A percentile compares a stretch with the other conserved stretches of the same genome.
phyloP scores from a whole-genome alignment of 2,329 filamentous ascomycete species.

The Helotiales sp. region DNA sequence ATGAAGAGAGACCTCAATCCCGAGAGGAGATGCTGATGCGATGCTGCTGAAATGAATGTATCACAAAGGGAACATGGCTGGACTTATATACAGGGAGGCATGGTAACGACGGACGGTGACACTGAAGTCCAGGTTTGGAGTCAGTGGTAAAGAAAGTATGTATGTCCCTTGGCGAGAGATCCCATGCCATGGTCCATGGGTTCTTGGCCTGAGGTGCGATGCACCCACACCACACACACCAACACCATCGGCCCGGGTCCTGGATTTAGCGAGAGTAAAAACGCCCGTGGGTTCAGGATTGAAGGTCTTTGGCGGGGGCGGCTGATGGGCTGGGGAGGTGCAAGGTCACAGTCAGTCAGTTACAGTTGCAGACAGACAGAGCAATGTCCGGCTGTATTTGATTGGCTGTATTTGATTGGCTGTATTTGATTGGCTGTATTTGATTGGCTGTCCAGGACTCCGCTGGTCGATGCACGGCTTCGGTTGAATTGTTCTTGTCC shows the following conservation, averaged over 20 bases:
- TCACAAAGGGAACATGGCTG: neutral
- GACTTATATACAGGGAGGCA: slow-evolving; percentile 3
- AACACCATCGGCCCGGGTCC: neutral
- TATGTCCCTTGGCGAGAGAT: neutral
- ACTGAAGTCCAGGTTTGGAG: neutral
- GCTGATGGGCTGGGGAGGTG: neutral
- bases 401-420: neutral
- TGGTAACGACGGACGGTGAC: neutral
- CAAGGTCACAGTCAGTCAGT: too few relatives aligned
- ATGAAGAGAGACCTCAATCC: neutral
- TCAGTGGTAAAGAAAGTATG: neutral
- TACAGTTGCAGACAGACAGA: too few relatives aligned
- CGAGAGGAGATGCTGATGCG: neutral
- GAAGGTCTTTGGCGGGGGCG: neutral
- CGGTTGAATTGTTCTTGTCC: neutral
- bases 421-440: slow-evolving; percentile 1
- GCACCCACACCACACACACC: too few relatives aligned
- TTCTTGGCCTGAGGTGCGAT: too few relatives aligned
- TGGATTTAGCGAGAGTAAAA: slow-evolving; percentile 1
- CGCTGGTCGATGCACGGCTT: neutral
- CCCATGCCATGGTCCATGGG: too few relatives aligned
- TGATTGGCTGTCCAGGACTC: neutral
- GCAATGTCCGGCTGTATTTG: too few relatives aligned
- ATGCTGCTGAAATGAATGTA: neutral
- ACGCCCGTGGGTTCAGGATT: neutral